Conservation (phyloP, 768 basidiomycete genomes). For the Plicaturopsis crispa region DNA sequence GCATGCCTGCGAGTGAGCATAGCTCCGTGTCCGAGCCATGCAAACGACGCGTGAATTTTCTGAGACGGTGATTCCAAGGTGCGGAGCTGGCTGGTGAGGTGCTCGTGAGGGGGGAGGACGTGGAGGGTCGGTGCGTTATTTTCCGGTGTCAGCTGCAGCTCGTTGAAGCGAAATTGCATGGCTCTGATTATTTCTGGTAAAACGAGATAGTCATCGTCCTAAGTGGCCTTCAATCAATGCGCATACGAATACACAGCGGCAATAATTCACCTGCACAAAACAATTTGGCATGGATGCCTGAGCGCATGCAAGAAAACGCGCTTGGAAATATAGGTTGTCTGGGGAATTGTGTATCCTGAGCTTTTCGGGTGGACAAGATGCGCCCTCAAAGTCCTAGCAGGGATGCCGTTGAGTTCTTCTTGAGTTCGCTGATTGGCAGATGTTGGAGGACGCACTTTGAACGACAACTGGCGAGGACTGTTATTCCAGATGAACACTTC, state of each 20-base stretch:
- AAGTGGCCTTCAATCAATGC: conserved; percentile 4
- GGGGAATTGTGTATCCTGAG: conserved; percentile 51
- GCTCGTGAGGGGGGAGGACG: conserved; percentile 55
- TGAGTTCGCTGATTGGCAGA: no score
- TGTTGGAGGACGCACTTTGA: no score
- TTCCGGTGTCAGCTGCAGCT: conserved; percentile 9
- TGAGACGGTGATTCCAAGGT: conserved; percentile 21
- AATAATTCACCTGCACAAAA: conserved; percentile 47
- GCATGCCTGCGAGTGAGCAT: conserved; percentile 38
- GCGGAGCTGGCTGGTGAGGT: conserved; percentile 45
- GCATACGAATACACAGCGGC: neutral
- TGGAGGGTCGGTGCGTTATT: conserved; percentile 25
- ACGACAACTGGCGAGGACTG: conserved; percentile 30
- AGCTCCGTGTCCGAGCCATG: conserved; percentile 62
- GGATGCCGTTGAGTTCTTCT: neutral
- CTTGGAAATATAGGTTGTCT: conserved; percentile 52
- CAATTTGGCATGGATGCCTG: conserved; percentile 44
- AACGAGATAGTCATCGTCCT: conserved; percentile 69
- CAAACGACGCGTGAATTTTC: conserved; percentile 49
- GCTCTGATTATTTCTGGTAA: conserved; percentile 47
- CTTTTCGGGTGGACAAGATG: conserved; percentile 33
- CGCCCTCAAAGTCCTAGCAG: conserved; percentile 31
- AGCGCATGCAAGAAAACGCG: conserved; percentile 52
- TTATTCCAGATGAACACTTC: conserved; percentile 61
- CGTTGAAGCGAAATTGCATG: conserved; percentile 32